phyloP scores from a whole-genome alignment of 805 yeast genomes.

The Candida verbasci region DNA sequence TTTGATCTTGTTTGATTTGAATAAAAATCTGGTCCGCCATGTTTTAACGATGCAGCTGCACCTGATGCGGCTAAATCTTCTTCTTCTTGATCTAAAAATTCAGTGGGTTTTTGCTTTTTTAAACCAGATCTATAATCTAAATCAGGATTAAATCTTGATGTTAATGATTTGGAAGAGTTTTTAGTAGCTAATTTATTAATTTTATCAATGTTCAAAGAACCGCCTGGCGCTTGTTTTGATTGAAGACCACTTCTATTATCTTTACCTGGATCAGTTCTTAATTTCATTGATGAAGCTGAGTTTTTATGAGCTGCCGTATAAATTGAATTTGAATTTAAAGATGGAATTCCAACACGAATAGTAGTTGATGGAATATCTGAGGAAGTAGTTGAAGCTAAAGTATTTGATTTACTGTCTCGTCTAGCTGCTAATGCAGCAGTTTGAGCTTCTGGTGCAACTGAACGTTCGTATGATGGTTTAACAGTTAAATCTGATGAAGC shows the following conservation, averaged over 20 bases:
- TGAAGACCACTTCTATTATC: slow-evolving; percentile 32
- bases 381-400: slow-evolving; percentile 12
- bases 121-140: slow-evolving; percentile 40
- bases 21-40: slow-evolving; percentile 22
- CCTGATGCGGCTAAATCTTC: slow-evolving; percentile 51
- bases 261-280: slow-evolving; percentile 41
- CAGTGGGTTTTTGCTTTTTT: slow-evolving; percentile 17
- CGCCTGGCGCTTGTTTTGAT: slow-evolving; percentile 15
- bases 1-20: slow-evolving; percentile 25
- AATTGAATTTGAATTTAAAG: slow-evolving; percentile 25
- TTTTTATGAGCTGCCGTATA: slow-evolving; percentile 31
- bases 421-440: slow-evolving; percentile 54
- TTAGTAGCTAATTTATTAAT: slow-evolving; percentile 31
- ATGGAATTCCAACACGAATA: slow-evolving; percentile 25
- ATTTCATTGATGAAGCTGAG: slow-evolving; percentile 42
- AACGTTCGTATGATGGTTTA: slow-evolving; percentile 57
- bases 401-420: slow-evolving; percentile 27
- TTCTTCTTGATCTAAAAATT: slow-evolving; percentile 36
- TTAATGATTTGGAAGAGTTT: slow-evolving; percentile 37
- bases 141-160: slow-evolving; percentile 39
- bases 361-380: slow-evolving; percentile 14
- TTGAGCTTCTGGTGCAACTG: slow-evolving; percentile 58
- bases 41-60: slow-evolving; percentile 51
- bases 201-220: slow-evolving; percentile 28
- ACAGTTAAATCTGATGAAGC: slow-evolving; percentile 61